Conservation (phyloP, 768 basidiomycete species). For the Pleurotus djamor region DNA sequence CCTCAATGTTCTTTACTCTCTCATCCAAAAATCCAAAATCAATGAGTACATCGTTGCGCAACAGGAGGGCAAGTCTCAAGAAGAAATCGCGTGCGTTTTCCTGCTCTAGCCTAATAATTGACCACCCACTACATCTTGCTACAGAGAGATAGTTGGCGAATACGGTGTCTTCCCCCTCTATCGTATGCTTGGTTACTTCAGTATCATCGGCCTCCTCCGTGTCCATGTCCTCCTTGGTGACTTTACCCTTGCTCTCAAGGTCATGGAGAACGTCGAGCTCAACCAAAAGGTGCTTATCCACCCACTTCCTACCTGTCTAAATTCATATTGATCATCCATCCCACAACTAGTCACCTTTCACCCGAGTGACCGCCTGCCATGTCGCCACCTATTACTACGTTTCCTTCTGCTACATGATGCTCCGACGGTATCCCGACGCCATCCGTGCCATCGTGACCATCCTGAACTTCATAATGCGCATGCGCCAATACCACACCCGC, state of each 20-base stretch:
- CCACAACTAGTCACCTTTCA: slow-evolving; percentile 69
- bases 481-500: slow-evolving; percentile 95
- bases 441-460: slow-evolving; percentile 91
- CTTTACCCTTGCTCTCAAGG: slow-evolving; percentile 90
- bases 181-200: slow-evolving; percentile 96
- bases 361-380: slow-evolving; percentile 95
- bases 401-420: slow-evolving; percentile 95
- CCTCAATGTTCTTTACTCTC: slow-evolving; percentile 95
- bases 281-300: slow-evolving; percentile 68
- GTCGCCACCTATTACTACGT: slow-evolving; percentile 95
- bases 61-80: slow-evolving; percentile 73
- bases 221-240: slow-evolving; percentile 97
- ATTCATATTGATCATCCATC: slow-evolving; percentile 11
- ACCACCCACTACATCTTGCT: neutral
- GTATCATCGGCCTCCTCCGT: slow-evolving; percentile 90
- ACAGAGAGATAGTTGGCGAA: slow-evolving; percentile 83
- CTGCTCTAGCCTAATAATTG: neutral
- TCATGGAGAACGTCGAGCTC: slow-evolving; percentile 92
- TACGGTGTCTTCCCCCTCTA: slow-evolving; percentile 90
- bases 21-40: slow-evolving; percentile 96
- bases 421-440: slow-evolving; percentile 93
- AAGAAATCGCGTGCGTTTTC: slow-evolving; percentile 76
- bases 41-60: slow-evolving; percentile 90
- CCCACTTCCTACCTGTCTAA: neutral
- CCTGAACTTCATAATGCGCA: slow-evolving; percentile 93